Base-by-base conservation (phyloP, 2,329 filamentous ascomycete genomes). In the Sclerotinia subarctica region DNA sequence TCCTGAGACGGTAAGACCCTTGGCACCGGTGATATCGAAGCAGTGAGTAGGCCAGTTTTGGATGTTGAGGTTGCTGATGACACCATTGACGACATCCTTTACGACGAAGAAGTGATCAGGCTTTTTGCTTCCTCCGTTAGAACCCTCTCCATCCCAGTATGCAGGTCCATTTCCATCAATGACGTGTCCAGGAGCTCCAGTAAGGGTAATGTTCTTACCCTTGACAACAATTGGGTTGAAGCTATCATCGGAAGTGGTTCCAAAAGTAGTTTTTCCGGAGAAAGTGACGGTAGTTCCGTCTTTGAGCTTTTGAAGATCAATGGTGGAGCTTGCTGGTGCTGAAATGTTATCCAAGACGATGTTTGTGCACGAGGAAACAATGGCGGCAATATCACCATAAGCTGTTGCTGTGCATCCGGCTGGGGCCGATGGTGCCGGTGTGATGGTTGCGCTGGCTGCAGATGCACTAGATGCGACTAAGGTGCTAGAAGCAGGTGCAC, bases 191-290 rank as follows among this genome's bases (percentile, higher is more conserved):
- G 57, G 21, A 5, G 73, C 72, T 26, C 74, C 74, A 47, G 70
- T 70, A 2, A 76, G 70, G 29, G 58, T 64, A 29, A 76, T 74
- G 29, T 69, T 38, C 3, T 67, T 70, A 49, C 74, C 75, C 15
- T 70, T 72, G 8, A 76, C 69, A 13, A 72, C 82, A 73, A 91
- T 82, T 17, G 91, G 80, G 52, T 74, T 49, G 51, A 88, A 88
- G 0, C 88, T 88, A 2, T 77, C 76, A 87, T 88, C 90, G 73
- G 88, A 84, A 70, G 85, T 80, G 79, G 89, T 90, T 42, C 82
- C 88, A 73, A 88, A 91, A 64, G 84, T 86, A 21, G 88, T 91
- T 11, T 81, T 85, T 54, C 89, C 89, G 68, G 85, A 78, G 78
- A 91, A 91, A 72, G 84, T 86, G 70, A 90, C 82, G 68, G 77